Evolutionary conservation across 2,329 filamentous ascomycete species (phyloP), one percentile per base, ranked within the genome.

Genomic region (Chrysoporthe puriensis): DNA sequence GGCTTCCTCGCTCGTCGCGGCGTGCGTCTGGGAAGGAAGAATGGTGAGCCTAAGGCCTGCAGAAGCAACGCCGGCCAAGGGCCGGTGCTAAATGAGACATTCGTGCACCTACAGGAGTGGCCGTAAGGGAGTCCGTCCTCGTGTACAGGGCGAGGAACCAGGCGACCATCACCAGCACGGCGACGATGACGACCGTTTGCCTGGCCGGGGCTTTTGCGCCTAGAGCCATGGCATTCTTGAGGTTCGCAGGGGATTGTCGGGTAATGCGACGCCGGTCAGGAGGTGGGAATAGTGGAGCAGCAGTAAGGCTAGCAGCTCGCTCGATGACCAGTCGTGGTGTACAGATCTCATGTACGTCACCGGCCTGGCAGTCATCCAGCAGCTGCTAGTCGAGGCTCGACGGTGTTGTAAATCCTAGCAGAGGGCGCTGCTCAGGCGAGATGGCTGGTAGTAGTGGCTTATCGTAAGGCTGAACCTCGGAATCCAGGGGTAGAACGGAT

Each of bases 211-310:
- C 63, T 63, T 61, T 60, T 48, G 65, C 40, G 62, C 68, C 66
- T 65, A 70, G 21, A 56, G 66, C 66, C 68, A 70, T 70, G 58
- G 66, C 68, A 70, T 70, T 32, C 42, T 64, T 46, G 26, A 21
- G 42, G 43, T 32, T 58, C 21, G 34, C 58, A 34, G 42, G 26
- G 34, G 43, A 43, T 5, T 26, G 52, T 56, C 40, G 60, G 50
- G 7, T 11, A 32, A 40, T 50, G 52, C 11, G 26, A 57, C 16
- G 43, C n/a, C 8, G 3, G 34, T 52, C 21, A 40, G 32, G 8
- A 9, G 3, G 26, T 42, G 21, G 21, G 26, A 54, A 6, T 54
- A 34, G 54, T 57, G 32, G 34, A 57, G 34, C 18, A 34, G 54
- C 54, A 57, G 54, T 32, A 21, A 40, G 50, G 34, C 54, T 57